Conservation (phyloP, 371 early-diverging fungal genomes). For the Umbelopsis sp. region DNA sequence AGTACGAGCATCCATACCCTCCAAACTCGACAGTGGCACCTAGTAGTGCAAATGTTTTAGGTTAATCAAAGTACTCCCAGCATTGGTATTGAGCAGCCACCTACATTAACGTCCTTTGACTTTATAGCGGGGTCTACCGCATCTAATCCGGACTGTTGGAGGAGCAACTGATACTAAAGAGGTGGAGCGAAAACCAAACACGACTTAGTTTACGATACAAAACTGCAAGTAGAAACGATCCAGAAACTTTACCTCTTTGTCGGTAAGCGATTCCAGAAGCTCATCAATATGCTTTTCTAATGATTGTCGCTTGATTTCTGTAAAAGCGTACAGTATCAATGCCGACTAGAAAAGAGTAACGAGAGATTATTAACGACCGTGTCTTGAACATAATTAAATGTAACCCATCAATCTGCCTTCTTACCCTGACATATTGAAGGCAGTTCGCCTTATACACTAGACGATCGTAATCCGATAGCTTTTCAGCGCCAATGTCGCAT, state of each 20-base stretch:
- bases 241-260: conserved; percentile 41
- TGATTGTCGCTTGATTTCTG: conserved; percentile 36
- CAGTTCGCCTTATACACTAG: conserved; percentile 80
- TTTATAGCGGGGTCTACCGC: conserved; percentile 38
- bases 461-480: conserved; percentile 59
- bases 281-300: conserved; percentile 33
- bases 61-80: not conserved
- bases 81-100: not conserved
- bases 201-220: not conserved
- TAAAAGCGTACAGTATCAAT: conserved; percentile 38
- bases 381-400: no score
- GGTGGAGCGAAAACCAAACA: not conserved
- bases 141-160: conserved; percentile 52
- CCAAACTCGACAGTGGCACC: conserved; percentile 63
- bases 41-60: conserved; percentile 25
- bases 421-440: conserved; percentile 69
- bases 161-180: conserved; percentile 34
- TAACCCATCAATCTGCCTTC: not conserved
- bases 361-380: not conserved
- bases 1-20: conserved; percentile 59
- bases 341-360: conserved; percentile 24
- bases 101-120: conserved; percentile 44
- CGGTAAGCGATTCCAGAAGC: conserved; percentile 36
- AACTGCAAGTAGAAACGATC: not conserved
- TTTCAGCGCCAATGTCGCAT: conserved; percentile 65